Conservation (phyloP, 2,329 filamentous ascomycete genomes). For the Colletotrichum limetticola region DNA sequence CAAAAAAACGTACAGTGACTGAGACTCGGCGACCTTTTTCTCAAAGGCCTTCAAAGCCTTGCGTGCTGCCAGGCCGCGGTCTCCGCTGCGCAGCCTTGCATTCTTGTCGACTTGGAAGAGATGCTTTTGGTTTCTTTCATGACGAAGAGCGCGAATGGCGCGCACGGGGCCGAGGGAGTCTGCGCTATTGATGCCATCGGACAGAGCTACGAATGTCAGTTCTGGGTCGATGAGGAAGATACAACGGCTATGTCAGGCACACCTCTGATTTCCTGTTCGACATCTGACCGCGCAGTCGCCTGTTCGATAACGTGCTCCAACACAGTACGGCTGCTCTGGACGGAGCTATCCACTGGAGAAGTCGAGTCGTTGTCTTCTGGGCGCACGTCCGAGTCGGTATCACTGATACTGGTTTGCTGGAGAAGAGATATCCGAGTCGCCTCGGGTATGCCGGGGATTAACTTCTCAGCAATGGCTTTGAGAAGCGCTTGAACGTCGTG, state of each 20-base stretch:
- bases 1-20: constrained; percentile 53
- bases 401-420: constrained; percentile 69
- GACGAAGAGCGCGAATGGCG: constrained; percentile 69
- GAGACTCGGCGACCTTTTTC: constrained; percentile 69
- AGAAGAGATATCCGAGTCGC: constrained; percentile 73
- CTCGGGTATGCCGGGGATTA: constrained; percentile 80
- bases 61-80: constrained; percentile 78
- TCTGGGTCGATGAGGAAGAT: neutral
- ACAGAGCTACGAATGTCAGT: constrained; percentile 58
- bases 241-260: neutral
- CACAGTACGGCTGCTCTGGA: constrained; percentile 53
- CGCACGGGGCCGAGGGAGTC: constrained; percentile 69
- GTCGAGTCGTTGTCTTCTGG: neutral
- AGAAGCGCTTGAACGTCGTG: constrained; percentile 65
- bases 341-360: constrained; percentile 11
- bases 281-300: constrained; percentile 64
- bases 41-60: constrained; percentile 79
- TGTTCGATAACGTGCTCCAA: constrained; percentile 75
- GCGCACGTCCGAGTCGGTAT: constrained; percentile 40
- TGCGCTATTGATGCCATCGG: constrained; percentile 67
- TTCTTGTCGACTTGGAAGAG: constrained; percentile 79
- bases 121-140: constrained; percentile 70
- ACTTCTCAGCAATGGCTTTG: constrained; percentile 79
- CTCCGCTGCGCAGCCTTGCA: constrained; percentile 78
- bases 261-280: constrained; percentile 72